These are phyloP conservation scores for Cytospora leucostoma DNA, from an alignment of 2,329 filamentous ascomycete genomes.

Conservation along the genomic window DNA sequence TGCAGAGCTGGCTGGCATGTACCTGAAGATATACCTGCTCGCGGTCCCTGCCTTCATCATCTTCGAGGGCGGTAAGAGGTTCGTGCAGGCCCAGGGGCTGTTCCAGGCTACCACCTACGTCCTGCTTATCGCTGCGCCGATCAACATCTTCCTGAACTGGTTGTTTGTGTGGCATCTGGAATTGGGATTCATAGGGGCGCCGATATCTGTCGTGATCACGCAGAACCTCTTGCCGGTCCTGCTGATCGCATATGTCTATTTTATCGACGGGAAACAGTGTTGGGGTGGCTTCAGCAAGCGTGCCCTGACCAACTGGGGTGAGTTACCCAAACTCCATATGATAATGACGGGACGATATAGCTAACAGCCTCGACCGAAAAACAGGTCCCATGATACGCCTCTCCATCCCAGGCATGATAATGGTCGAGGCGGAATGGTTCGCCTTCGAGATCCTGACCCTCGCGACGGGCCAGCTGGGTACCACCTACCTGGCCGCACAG, in stretches of 20 bases:
- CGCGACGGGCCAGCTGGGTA: slow-evolving; percentile 76
- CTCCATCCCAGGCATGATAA: slow-evolving; percentile 84
- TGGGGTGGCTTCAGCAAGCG: slow-evolving; percentile 77
- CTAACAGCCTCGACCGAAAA: neutral
- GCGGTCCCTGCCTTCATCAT: slow-evolving; percentile 75
- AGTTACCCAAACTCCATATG: slow-evolving; percentile 49
- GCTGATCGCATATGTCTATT: slow-evolving; percentile 73
- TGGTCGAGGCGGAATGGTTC: slow-evolving; percentile 92
- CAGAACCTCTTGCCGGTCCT: slow-evolving; percentile 73
- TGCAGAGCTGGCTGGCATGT: slow-evolving; percentile 70
- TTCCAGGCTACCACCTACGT: slow-evolving; percentile 81
- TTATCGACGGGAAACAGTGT: slow-evolving; percentile 71
- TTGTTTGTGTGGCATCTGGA: slow-evolving; percentile 72
- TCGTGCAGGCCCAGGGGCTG: slow-evolving; percentile 78
- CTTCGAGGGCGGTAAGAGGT: slow-evolving; percentile 78
- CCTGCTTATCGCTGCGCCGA: slow-evolving; percentile 71
- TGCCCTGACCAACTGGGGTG: slow-evolving; percentile 71
- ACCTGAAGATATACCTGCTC: slow-evolving; percentile 68
- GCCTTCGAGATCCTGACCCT: slow-evolving; percentile 91
- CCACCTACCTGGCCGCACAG: slow-evolving; percentile 82
- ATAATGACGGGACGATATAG: slow-evolving; percentile 11
- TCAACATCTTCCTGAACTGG: slow-evolving; percentile 79
- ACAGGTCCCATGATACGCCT: slow-evolving; percentile 76
- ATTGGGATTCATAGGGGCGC: slow-evolving; percentile 74
- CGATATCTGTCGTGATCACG: slow-evolving; percentile 73